Base-by-base conservation (phyloP, 306 rosid genomes). In the Macrotyloma uniflorum region DNA sequence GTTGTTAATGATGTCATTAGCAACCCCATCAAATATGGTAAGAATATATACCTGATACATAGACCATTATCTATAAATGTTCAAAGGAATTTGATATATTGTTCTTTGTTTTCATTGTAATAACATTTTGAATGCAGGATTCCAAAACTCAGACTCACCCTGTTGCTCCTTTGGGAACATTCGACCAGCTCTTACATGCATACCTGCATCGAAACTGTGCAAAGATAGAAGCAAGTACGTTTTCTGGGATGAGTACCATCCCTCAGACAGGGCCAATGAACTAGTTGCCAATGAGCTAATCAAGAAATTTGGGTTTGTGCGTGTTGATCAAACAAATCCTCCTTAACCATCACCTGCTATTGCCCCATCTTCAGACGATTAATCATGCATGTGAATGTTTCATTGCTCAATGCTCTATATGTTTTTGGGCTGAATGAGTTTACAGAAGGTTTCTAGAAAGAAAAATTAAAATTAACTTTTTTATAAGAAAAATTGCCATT, bases 221-320 rank as follows among this genome's bases (percentile, higher is more conserved):
- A 85, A 79, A 79, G 96, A 94, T 33, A 89, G 98, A 86, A 94
- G 98, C 89, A 90, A 94, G 55, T 92, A 94, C 20, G 90, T 94
- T 68, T 94, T 94, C 69, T 94, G 98, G 98, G 98, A 94, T 75
- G 98, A 94, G 77, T 94, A 94, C n/a, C 98, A 94, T 80, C 98
- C 98, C 4, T 77, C 97, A 0, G 98, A 94, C 64, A 82, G 73
- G 7, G 98, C 98, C 19, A 94, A 89, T 71, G 87, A 89, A 64
- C 3, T 92, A 4, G 82, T 94, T 85, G 97, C 98, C 0, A 85
- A 67, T 5, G 97, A 94, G 72, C 96, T 92, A 58, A 87, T 94
- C 77, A 92, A 94, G 83, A 94, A 90, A 70, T 89, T 94, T 6
- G 87, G 91, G 8, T 82, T 90, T 30, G 0, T 5, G 8, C 75